Evolutionary conservation across 495 filamentous ascomycete species (phyloP), one percentile per base, ranked within the genome.

Genomic region (Talaromyces stipitatus): DNA sequence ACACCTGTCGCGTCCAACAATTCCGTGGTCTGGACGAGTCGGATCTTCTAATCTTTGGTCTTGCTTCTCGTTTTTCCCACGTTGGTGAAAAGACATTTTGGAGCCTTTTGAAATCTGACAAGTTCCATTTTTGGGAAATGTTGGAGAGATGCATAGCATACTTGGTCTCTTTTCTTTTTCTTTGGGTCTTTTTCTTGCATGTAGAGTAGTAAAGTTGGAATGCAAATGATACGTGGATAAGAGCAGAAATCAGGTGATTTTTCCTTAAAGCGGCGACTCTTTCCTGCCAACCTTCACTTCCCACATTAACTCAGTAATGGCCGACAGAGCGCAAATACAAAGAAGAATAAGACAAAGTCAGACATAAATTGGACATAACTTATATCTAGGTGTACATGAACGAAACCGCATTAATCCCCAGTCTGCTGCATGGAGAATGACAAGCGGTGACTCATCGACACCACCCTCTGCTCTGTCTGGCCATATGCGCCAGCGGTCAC

Each of bases 401-500:
- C 18, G 12, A 24, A 1, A n/a, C 2, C 16, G 45, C 10, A 23
- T 48, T 27, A 18, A 18, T 7, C 9, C 10, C 2, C 22, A 26
- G 11, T 30, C 24, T 51, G 6, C 4, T 10, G 22, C 16, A 54
- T 10, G 16, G 48, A 51, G 24, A 28, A 51, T 51, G 48, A 18
- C 48, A 26, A 29, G 28, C 48, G 26, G 28, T 18, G 48, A 28
- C 26, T 32, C 48, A 29, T 28, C 26, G 16, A 26, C n/a, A 5
- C 14, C 48, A 29, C n/a, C 48, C 5, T 7, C 11, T 7, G 48
- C 48, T n/a, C n/a, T n/a, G n/a, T n/a, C n/a, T 36, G 62, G 57
- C 11, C 57, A 58, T 23, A 57, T 60, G 30, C 62, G 65, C 29
- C 60, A 67, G 51, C 58, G 65, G 18, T 63, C 62, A 20, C 62